A percentile compares a stretch with the other conserved stretches of the same genome.
These are phyloP conservation scores for Cutaneotrichosporon sp. DNA, from an alignment of 1,284 basidiomycete species.

Conservation along the genomic window DNA sequence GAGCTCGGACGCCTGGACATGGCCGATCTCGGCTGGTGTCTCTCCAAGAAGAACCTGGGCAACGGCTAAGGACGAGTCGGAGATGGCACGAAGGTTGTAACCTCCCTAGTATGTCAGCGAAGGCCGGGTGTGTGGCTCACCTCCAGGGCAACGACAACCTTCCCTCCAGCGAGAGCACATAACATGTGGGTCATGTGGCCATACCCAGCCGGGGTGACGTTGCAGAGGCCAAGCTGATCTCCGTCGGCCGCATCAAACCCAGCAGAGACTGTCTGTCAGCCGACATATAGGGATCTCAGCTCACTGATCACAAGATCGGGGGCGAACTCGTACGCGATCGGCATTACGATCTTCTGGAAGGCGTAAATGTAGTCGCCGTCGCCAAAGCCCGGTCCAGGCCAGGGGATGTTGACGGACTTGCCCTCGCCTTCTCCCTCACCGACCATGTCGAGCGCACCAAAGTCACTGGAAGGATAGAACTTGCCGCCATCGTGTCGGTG, in stretches of 20 bases:
- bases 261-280: slow-evolving; percentile 72
- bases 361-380: slow-evolving; percentile 97
- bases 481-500: slow-evolving; percentile 89
- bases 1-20: slow-evolving; percentile 69
- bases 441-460: slow-evolving; percentile 80
- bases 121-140: slow-evolving; percentile 55
- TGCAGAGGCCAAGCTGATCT: slow-evolving; percentile 86
- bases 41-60: slow-evolving; percentile 82
- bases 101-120: slow-evolving; percentile 68
- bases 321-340: slow-evolving; percentile 92
- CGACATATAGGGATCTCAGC: slow-evolving; percentile 37
- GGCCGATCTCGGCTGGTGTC: slow-evolving; percentile 70
- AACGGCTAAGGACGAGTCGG: slow-evolving; percentile 83
- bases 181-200: slow-evolving; percentile 99
- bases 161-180: slow-evolving; percentile 82
- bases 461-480: slow-evolving; percentile 91
- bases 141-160: slow-evolving; percentile 90
- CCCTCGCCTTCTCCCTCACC: slow-evolving; percentile 82
- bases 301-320: slow-evolving; percentile 94
- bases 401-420: slow-evolving; percentile 95
- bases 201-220: slow-evolving; percentile 90
- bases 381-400: slow-evolving; percentile 83
- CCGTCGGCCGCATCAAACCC: slow-evolving; percentile 97
- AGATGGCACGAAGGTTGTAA: slow-evolving; percentile 89
- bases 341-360: slow-evolving; percentile 95